Evolutionary conservation across 2,329 filamentous ascomycete species (phyloP).

Genomic region (Aureobasidium lini): DNA sequence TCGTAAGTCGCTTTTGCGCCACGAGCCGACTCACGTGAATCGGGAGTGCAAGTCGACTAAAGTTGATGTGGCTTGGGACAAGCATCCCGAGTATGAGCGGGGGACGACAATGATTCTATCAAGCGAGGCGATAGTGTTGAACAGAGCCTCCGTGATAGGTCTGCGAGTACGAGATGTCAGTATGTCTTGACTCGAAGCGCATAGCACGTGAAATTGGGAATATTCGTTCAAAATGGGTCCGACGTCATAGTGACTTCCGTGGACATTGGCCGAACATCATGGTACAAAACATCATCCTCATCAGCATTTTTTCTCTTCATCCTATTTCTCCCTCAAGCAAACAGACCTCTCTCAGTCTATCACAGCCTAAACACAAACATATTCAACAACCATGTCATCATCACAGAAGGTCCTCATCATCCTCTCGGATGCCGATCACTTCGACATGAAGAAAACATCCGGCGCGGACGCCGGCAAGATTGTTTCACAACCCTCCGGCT

Average conservation of each 20-base stretch:
- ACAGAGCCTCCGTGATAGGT: too few species aligned
- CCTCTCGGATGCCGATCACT: slow-evolving; percentile 36
- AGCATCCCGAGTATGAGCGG: too few species aligned
- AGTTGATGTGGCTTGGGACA: too few species aligned
- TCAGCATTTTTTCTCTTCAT: not conserved
- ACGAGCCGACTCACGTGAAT: too few species aligned
- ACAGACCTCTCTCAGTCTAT: not conserved
- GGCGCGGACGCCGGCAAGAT: slow-evolving; percentile 21
- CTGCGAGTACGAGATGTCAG: not conserved
- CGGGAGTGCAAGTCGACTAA: too few species aligned
- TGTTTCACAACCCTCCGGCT: slow-evolving; percentile 27
- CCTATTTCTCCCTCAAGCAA: too few species aligned
- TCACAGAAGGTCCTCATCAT: slow-evolving; percentile 38
- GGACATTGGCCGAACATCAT: not conserved
- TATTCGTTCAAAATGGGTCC: not conserved
- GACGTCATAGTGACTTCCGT: slow-evolving; percentile 8
- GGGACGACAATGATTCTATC: too few species aligned
- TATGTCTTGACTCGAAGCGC: not conserved
- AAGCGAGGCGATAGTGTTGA: too few species aligned
- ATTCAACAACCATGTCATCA: not conserved
- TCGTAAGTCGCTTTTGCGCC: too few species aligned
- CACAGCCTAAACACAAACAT: not conserved
- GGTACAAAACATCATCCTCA: not conserved
- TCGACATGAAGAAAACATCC: slow-evolving; percentile 29
- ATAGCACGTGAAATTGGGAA: not conserved